phyloP scores from a whole-genome alignment of 2,329 filamentous ascomycete genomes.

The Clarireedia hainanense region DNA sequence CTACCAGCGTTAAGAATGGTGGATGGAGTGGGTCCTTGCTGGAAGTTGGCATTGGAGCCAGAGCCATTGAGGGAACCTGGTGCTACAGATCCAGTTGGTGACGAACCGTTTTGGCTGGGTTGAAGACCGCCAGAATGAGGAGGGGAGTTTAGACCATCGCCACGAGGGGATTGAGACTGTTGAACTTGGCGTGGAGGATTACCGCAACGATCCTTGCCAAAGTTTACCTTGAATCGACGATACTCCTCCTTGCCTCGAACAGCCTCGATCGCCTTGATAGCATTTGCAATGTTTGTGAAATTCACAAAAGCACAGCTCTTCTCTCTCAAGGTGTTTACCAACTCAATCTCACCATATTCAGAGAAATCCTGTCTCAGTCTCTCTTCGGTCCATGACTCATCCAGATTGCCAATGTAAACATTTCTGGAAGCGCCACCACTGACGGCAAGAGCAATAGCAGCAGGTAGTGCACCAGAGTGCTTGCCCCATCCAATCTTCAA shows the following conservation, averaged over 20 bases:
- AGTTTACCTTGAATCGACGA: slow-evolving; percentile 98
- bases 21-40: slow-evolving; percentile 55
- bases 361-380: slow-evolving; percentile 93
- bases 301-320: slow-evolving; percentile 99
- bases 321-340: slow-evolving; percentile 92
- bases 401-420: slow-evolving; percentile 95
- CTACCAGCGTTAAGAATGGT: slow-evolving; percentile 69
- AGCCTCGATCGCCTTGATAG: slow-evolving; percentile 98
- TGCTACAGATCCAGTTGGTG: slow-evolving; percentile 33
- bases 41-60: slow-evolving; percentile 23
- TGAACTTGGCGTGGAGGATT: slow-evolving; percentile 85
- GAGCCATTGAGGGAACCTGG: slow-evolving; percentile 39
- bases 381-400: slow-evolving; percentile 96
- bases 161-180: slow-evolving; percentile 56
- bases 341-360: slow-evolving; percentile 94
- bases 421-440: slow-evolving; percentile 97
- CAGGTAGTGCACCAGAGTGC: slow-evolving; percentile 91
- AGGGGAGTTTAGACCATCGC: slow-evolving; percentile 51
- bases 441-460: slow-evolving; percentile 90
- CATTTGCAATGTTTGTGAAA: slow-evolving; percentile 99
- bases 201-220: slow-evolving; percentile 95
- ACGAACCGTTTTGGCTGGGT: slow-evolving; percentile 27
- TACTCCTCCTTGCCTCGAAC: slow-evolving; percentile 93
- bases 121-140: slow-evolving; percentile 31
- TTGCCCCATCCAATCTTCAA: slow-evolving; percentile 99